Base-by-base conservation (phyloP, 495 filamentous ascomycete species). In the Podospora tetraspora region DNA sequence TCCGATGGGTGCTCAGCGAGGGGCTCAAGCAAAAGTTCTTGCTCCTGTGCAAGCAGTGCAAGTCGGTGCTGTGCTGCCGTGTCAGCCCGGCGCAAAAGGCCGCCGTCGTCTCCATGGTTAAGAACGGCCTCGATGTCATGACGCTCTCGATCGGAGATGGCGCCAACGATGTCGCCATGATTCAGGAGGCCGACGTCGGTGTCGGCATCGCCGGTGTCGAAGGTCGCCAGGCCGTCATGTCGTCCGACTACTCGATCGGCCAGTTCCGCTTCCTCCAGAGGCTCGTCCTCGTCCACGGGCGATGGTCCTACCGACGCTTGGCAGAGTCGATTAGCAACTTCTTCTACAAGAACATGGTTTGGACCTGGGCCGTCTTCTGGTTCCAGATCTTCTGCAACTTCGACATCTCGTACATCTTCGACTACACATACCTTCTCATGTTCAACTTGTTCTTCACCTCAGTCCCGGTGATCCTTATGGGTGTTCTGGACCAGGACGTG, bases 281-380 rank as follows among this genome's bases (percentile, higher is more conserved):
- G 65, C 85, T 99, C 60, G 87, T 98, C 63, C 87, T 99, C 59
- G 94, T 99, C 32, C 96, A 99, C 77, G 96, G 96, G 56, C 87
- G 96, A 69, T 99, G 95, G 92, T 96, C 92, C 43, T 99, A 99
- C 79, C 85, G 94, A 32, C 89, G 96, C 70, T 81, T 98, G 76
- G 93, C 88, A 62, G 96, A 99, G 84, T 91, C 91, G 29, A 97
- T 94, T 71, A 92, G 93, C 74, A 99, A 99, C 76, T 99, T 99
- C 86, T 99, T 99, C 83, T 99, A 99, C 86, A 99, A 99, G 91
- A 98, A 97, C 81, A 89, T 99, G 80, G 90, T 98, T 62, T 99
- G 96, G 96, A 97, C 93, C 19, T 92, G 97, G 73, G 87, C 92
- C 25, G 90, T 99, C 64, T 96, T 98, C 84, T 99, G 95, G 96